phyloP scores from a whole-genome alignment of 2,329 filamentous ascomycete genomes.

The Clathrospora elynae region DNA sequence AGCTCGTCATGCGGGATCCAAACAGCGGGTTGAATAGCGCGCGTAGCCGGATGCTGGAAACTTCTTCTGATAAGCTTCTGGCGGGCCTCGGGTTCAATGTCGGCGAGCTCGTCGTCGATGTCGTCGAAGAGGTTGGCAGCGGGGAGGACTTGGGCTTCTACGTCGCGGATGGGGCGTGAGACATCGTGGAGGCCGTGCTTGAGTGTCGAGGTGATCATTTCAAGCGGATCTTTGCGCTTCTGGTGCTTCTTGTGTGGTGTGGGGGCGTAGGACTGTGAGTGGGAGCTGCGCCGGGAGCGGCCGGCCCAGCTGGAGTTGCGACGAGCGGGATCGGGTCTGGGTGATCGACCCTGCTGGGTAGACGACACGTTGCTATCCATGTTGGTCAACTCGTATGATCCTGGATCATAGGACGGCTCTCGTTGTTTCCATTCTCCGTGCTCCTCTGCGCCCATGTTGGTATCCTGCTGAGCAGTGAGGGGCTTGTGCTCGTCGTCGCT shows the following conservation, averaged over 20 bases:
- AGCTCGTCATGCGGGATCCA: constrained; percentile 94
- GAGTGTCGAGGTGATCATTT: constrained; percentile 33
- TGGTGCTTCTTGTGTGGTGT: constrained; percentile 25
- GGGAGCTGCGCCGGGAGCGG: no score
- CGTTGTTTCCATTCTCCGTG: constrained; percentile 28
- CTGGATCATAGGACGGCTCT: constrained; percentile 17
- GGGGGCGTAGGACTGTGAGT: constrained; percentile 21
- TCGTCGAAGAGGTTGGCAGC: constrained; percentile 84
- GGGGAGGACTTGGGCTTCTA: constrained; percentile 59
- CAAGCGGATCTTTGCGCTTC: constrained; percentile 36
- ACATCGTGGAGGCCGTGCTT: constrained; percentile 37
- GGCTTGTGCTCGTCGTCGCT: constrained; percentile 56
- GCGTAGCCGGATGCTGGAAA: constrained; percentile 87
- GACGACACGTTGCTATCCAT: constrained; percentile 22
- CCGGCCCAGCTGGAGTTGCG: constrained; percentile 35
- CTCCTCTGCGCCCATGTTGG: constrained; percentile 37
- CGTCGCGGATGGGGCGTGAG: constrained; percentile 41
- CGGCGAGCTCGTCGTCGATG: constrained; percentile 91
- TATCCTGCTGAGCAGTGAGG: constrained; percentile 45
- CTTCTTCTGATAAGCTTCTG: constrained; percentile 84
- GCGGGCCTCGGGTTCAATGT: constrained; percentile 86
- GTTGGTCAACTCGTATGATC: constrained; percentile 38
- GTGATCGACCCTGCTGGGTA: constrained; percentile 6
- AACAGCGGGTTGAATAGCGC: constrained; percentile 81
- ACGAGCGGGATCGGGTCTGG: constrained; percentile 25